Evolutionary conservation across 257 asterid species (phyloP), one percentile per base, ranked within the genome.

Genomic region (Solanum clarkiae): DNA sequence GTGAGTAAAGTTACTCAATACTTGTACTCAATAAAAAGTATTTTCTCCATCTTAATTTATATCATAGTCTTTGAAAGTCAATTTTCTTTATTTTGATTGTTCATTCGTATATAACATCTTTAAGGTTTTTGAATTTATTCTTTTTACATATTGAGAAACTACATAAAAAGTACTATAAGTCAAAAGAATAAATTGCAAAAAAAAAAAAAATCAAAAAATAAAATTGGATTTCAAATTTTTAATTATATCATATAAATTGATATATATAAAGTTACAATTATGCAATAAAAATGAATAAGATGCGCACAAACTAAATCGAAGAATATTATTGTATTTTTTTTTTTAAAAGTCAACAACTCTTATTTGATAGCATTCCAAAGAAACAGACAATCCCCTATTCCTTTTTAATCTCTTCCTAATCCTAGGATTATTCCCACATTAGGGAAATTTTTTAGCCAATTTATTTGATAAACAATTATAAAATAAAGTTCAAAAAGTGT

Each of bases 381-480:
- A 79, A 79, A 53, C 82, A 79, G 14, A 79, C 49, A 53, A 53
- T 29, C 45, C 65, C 63, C 24, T 77, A 8, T 24, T 51, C 24
- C 45, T 49, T 79, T 77, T 53, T 26, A 8, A 11, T 49, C 44
- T 26, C 65, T 53, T 79, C 63, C 79, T 40, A 49, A 14, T 69
- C 51, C 82, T 79, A 47, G 29, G 82, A 79, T 53, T 53, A 79
- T 63, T 79, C 82, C 82, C 83, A 26, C 65, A 53, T 26, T 53
- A 65, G 65, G 83, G 11, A 79, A 79, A 26, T 79, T 79, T 17
- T 62, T 82, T 57, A 40, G 29, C 15, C 22, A 66, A 32, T 68
- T 10, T 66, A 13, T 26, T 49, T 60, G 57, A 60, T 32, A 80
- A 56, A 57, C 14, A 32, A 68, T 36, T 36, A 40, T 29, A 66